These are phyloP conservation scores for Fraxinus albicans DNA, from an alignment of 305 asterid genomes.

Conservation along the genomic window DNA sequence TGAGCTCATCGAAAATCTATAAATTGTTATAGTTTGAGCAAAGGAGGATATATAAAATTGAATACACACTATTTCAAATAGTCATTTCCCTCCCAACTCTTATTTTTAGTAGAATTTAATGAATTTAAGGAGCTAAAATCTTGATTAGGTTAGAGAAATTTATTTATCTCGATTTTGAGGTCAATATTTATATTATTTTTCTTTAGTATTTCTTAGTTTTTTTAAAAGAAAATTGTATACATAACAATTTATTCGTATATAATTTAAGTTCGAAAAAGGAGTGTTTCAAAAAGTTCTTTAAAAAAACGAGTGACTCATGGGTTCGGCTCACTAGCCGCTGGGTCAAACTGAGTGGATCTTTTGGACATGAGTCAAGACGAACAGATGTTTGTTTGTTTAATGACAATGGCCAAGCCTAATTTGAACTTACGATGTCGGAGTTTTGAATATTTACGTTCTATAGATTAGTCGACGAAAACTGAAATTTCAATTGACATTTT, in stretches of 20 bases:
- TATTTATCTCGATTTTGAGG: no score
- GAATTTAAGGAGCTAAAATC: no score
- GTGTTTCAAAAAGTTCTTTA: no score
- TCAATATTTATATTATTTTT: no score
- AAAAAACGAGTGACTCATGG: neutral
- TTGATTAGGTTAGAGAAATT: no score
- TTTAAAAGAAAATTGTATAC: no score
- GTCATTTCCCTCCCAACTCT: neutral
- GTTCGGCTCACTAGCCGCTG: neutral
- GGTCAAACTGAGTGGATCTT: neutral
- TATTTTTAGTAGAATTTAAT: no score
- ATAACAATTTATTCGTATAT: no score
- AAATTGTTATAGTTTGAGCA: neutral
- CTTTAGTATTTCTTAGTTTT: no score
- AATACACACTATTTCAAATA: neutral
- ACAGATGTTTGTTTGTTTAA: no score
- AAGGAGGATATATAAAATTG: neutral
- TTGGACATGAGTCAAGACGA: neutral
- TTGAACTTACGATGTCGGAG: neutral
- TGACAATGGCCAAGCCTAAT: neutral
- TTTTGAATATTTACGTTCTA: neutral
- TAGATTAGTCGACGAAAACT: no score
- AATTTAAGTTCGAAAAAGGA: no score
- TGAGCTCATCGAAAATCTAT: neutral
- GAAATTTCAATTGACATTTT: neutral